Percentiles rank a stretch among this genome's conserved stretches.
Conservation (phyloP, 2,329 filamentous ascomycete genomes). For the Hymenoscyphus occultus region DNA sequence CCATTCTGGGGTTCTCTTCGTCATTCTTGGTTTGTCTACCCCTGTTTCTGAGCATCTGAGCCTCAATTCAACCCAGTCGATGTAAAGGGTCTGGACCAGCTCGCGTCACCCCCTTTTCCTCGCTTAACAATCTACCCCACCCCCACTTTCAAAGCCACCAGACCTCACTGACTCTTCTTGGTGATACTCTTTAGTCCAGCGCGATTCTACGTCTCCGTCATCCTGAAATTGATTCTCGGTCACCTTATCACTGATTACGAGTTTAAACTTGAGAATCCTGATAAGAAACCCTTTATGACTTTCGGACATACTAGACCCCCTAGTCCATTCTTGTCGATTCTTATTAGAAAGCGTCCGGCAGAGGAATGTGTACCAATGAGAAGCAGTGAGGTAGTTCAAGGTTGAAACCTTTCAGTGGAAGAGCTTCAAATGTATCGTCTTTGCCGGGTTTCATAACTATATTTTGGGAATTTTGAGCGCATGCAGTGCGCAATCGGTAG, state of each 20-base stretch:
- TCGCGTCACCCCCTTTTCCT: background rate
- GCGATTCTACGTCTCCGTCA: slow-evolving; percentile 2
- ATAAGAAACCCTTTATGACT: background rate
- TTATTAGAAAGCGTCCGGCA: background rate
- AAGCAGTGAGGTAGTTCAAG: background rate
- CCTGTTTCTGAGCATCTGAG: no score
- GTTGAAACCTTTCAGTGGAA: background rate
- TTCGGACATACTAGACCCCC: background rate
- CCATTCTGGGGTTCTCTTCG: background rate
- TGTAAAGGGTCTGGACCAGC: no score
- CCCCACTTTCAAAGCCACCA: no score
- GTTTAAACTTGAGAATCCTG: slow-evolving; percentile 1
- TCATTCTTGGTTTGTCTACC: background rate
- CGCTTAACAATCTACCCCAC: background rate
- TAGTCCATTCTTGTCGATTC: slow-evolving; percentile 2
- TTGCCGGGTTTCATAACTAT: background rate
- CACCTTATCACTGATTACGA: background rate
- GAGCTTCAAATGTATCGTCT: background rate
- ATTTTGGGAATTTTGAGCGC: background rate
- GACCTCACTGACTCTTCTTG: no score
- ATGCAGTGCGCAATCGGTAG: background rate
- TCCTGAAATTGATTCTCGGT: slow-evolving; percentile 3
- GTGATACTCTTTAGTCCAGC: background rate
- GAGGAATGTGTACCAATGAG: background rate
- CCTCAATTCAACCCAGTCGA: no score